phyloP scores from a whole-genome alignment of 805 yeast species.

The Phaffomyces thermotolerans region DNA sequence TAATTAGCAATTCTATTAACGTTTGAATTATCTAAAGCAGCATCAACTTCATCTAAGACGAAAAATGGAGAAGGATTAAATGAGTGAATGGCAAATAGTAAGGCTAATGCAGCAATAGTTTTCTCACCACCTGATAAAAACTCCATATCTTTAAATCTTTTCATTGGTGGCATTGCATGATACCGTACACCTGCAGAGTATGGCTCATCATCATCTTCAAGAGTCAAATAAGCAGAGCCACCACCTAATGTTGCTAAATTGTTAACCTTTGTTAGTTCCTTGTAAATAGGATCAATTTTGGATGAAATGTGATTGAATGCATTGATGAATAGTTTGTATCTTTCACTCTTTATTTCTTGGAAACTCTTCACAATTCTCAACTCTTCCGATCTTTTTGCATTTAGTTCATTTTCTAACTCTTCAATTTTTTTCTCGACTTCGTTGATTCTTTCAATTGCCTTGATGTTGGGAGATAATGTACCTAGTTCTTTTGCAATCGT shows the following conservation, averaged over 20 bases:
- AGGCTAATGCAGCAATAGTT: slow-evolving; percentile 91
- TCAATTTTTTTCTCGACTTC: slow-evolving; percentile 58
- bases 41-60: slow-evolving; percentile 96
- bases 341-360: slow-evolving; percentile 46
- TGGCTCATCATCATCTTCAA: slow-evolving; percentile 89
- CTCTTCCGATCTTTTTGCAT: slow-evolving; percentile 54
- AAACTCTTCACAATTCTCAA: slow-evolving; percentile 46
- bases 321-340: slow-evolving; percentile 57
- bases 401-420: slow-evolving; percentile 59
- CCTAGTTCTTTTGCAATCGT: slow-evolving; percentile 27
- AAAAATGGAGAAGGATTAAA: slow-evolving; percentile 93
- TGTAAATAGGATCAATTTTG: slow-evolving; percentile 68
- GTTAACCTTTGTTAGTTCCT: slow-evolving; percentile 66
- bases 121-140: slow-evolving; percentile 94
- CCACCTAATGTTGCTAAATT: slow-evolving; percentile 63
- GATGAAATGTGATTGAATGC: slow-evolving; percentile 74
- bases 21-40: slow-evolving; percentile 88
- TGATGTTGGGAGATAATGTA: slow-evolving; percentile 66
- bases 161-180: slow-evolving; percentile 95
- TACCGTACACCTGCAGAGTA: slow-evolving; percentile 76
- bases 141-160: slow-evolving; percentile 88
- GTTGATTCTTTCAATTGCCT: slow-evolving; percentile 67
- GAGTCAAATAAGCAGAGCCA: slow-evolving; percentile 84
- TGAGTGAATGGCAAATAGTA: slow-evolving; percentile 85
- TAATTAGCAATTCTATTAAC: slow-evolving; percentile 84